Evolutionary conservation across 1,139 yeast genomes (phyloP), one percentile per base, ranked within the genome.

Genomic region (Nakaseomyces glabratus): DNA sequence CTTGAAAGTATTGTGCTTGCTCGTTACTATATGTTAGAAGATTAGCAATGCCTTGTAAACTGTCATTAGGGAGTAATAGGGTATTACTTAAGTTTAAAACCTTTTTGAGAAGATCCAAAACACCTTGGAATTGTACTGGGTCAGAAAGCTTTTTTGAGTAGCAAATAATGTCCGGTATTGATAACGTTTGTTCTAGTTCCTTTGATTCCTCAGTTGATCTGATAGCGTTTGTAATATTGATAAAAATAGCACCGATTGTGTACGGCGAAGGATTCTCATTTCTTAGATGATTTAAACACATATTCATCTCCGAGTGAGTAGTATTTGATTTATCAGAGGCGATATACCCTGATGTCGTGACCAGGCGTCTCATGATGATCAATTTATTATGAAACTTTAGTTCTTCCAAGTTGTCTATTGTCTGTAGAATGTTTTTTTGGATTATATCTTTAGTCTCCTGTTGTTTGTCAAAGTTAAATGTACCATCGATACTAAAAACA

Each of bases 91-190:
- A 26, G 24, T 44, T 52, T 10, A 56, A 18, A 8, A 51, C 34
- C 35, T 57, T 56, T 29, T 41, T 51, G 9, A 49, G 24, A 12
- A 55, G 34, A 35, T 53, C 57, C n/a, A 56, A 33, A 24, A 46
- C 48, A 2, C 61, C 58, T 38, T 56, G 60, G 28, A 39, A 49
- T 32, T 52, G 52, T 33, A 54, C 39, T 6, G 60, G 60, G 34
- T 57, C 62, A 10, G 38, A 45, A 10, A 54, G 37, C 6, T 23
- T 34, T 11, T 30, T 29, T 4, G 43, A 40, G n/a, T 33, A 24
- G 1, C 31, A 11, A 12, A 49, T 40, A 8, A 51, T 15, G 13
- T 42, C 31, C 13, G 37, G 41, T 9, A 47, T 32, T 2, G 43
- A 21, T 5, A 49, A 22, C 9, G 29, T 22, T 7, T 40, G 25